Percentiles rank a stretch among this genome's conserved stretches.
Conservation (phyloP, 176 grass and related monocot species). For the Musa beccarii region DNA sequence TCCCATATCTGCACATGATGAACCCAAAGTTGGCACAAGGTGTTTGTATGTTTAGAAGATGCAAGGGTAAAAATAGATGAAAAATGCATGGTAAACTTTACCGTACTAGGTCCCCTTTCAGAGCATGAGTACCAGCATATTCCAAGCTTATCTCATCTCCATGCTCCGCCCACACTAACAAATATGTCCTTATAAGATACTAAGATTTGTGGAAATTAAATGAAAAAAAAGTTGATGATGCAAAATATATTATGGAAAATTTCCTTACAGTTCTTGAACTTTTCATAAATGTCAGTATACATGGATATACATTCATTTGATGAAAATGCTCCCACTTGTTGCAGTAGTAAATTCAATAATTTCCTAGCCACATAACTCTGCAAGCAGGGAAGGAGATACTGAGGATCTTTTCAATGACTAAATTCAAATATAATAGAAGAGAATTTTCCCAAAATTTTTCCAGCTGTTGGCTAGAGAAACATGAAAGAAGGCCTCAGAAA, state of each 20-base stretch:
- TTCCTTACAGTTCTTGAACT: conserved; percentile 78
- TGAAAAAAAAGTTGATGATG: conserved; percentile 16
- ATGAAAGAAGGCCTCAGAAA: not conserved
- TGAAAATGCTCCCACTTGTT: conserved; percentile 54
- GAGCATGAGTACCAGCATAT: conserved; percentile 89
- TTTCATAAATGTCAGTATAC: conserved; percentile 49
- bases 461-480: not conserved
- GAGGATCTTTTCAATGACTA: not conserved
- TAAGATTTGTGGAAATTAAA: not conserved
- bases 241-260: not conserved
- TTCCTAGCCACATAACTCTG: conserved; percentile 89
- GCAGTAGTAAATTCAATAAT: conserved; percentile 67
- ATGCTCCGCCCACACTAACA: conserved; percentile 84
- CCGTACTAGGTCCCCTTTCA: conserved; percentile 94
- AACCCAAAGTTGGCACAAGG: conserved; percentile 11
- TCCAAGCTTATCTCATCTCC: conserved; percentile 96
- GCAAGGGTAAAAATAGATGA: not conserved
- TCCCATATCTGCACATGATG: conserved; percentile 61
- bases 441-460: too few species aligned
- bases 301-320: conserved; percentile 64
- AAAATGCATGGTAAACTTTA: conserved; percentile 18
- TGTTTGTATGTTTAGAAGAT: conserved; percentile 6
- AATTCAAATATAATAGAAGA: not conserved
- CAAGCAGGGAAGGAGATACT: conserved; percentile 23
- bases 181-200: conserved; percentile 15